Evolutionary conservation across 495 filamentous ascomycete species (phyloP).

Genomic region (Aspergillus nanangensis): DNA sequence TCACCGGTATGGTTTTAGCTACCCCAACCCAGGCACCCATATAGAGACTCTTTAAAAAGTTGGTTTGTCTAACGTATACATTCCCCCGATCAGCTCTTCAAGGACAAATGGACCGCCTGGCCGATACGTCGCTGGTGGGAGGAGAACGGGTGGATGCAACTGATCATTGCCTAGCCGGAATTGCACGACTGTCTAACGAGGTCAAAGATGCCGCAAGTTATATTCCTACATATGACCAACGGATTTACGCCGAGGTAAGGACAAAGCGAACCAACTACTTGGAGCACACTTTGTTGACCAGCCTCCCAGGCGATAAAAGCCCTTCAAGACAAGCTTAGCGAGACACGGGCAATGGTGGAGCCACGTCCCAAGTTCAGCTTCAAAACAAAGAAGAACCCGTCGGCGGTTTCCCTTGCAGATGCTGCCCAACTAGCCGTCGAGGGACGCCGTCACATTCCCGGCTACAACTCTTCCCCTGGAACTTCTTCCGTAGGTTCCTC

Average conservation of each 20-base stretch:
- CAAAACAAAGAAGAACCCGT: slow-evolving; percentile 58
- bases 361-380: slow-evolving; percentile 72
- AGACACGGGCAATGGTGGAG: slow-evolving; percentile 50
- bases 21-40: too few species aligned
- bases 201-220: slow-evolving; percentile 65
- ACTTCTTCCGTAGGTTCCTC: slow-evolving; percentile 48
- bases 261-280: too few species aligned
- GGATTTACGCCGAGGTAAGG: slow-evolving; percentile 64
- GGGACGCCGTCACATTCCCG: slow-evolving; percentile 37
- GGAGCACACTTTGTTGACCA: neutral
- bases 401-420: slow-evolving; percentile 53
- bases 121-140: slow-evolving; percentile 45
- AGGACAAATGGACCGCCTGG: slow-evolving; percentile 55
- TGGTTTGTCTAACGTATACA: neutral
- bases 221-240: slow-evolving; percentile 72
- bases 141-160: slow-evolving; percentile 60
- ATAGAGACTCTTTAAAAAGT: too few species aligned
- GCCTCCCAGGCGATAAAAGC: slow-evolving; percentile 58
- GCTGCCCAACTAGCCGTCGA: slow-evolving; percentile 48
- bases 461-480: slow-evolving; percentile 38
- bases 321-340: slow-evolving; percentile 59
- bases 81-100: slow-evolving; percentile 51
- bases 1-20: too few species aligned
- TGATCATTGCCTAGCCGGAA: slow-evolving; percentile 61
- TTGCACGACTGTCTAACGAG: slow-evolving; percentile 61